Conservation (phyloP, 768 basidiomycete genomes). For the Tubosaeta sp. region DNA sequence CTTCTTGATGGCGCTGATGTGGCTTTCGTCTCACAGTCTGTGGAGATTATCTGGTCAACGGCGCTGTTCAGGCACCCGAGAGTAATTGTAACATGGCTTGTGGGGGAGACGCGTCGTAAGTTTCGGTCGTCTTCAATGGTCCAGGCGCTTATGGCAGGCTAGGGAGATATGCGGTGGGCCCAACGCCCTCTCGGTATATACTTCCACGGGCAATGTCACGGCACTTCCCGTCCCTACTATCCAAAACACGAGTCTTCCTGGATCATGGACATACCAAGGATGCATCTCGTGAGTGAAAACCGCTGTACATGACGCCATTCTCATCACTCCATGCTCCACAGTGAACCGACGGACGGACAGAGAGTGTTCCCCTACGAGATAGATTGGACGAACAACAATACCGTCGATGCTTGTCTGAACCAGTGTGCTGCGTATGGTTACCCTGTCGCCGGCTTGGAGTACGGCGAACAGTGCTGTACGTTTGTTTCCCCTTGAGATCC, state of each 20-base stretch:
- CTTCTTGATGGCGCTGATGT: constrained; percentile 1
- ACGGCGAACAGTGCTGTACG: constrained; percentile 71
- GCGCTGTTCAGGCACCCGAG: constrained; percentile 48
- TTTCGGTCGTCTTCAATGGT: neutral
- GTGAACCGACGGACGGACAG: constrained; percentile 41
- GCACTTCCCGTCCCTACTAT: constrained; percentile 55
- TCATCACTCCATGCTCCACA: constrained; percentile 21
- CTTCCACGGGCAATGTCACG: constrained; percentile 46
- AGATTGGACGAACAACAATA: constrained; percentile 57
- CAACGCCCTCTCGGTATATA: constrained; percentile 68
- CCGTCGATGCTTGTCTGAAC: constrained; percentile 57
- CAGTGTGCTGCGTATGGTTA: constrained; percentile 73
- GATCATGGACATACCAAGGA: constrained; percentile 60
- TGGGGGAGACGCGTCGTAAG: constrained; percentile 61
- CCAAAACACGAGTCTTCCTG: constrained; percentile 56
- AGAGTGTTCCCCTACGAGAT: constrained; percentile 61
- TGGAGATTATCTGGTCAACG: constrained; percentile 59
- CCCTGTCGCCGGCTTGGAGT: constrained; percentile 67
- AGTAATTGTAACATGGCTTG: constrained; percentile 71
- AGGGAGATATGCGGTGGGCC: constrained; percentile 73
- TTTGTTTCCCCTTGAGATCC: constrained; percentile 5
- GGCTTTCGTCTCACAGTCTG: constrained; percentile 48
- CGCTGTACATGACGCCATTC: neutral
- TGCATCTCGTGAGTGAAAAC: constrained; percentile 52
- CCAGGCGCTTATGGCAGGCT: constrained; percentile 5